Percentiles rank a stretch among this genome's conserved stretches.
These are phyloP conservation scores for Neurospora tetraspora DNA, from an alignment of 495 filamentous ascomycete species.

Conservation along the genomic window DNA sequence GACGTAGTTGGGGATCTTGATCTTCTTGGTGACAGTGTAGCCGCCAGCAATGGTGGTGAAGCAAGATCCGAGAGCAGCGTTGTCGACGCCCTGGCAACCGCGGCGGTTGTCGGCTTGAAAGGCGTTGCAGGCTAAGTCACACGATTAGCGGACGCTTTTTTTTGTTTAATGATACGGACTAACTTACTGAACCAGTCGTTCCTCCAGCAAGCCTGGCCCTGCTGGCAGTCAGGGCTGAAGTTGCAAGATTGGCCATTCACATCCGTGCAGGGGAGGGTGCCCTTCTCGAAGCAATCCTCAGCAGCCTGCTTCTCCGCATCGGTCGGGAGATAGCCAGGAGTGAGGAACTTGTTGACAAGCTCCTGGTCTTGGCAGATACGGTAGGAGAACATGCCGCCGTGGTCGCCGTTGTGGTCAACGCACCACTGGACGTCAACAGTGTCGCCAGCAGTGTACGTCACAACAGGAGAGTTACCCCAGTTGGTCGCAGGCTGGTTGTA, in stretches of 20 bases:
- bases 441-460: slow-evolving; percentile 36
- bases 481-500: slow-evolving; percentile 39
- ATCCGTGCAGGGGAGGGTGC: slow-evolving; percentile 40
- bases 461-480: slow-evolving; percentile 38
- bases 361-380: slow-evolving; percentile 45
- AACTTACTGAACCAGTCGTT: slow-evolving; percentile 44
- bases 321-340: slow-evolving; percentile 41
- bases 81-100: slow-evolving; percentile 43
- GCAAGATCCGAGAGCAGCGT: slow-evolving; percentile 34
- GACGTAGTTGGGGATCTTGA: slow-evolving; percentile 37
- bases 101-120: slow-evolving; percentile 21
- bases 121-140: slow-evolving; percentile 33
- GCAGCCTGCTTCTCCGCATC: slow-evolving; percentile 44
- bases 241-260: slow-evolving; percentile 42
- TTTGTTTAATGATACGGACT: neutral
- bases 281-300: slow-evolving; percentile 44
- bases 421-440: slow-evolving; percentile 45
- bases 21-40: slow-evolving; percentile 45
- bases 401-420: slow-evolving; percentile 49
- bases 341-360: slow-evolving; percentile 42
- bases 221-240: slow-evolving; percentile 41
- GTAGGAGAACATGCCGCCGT: slow-evolving; percentile 51
- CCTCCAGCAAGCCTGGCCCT: slow-evolving; percentile 37
- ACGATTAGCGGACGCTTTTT: neutral
- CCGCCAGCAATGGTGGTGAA: slow-evolving; percentile 43